These are phyloP conservation scores for Coprinopsis marcescibilis DNA, from an alignment of 768 basidiomycete genomes.

Conservation along the genomic window DNA sequence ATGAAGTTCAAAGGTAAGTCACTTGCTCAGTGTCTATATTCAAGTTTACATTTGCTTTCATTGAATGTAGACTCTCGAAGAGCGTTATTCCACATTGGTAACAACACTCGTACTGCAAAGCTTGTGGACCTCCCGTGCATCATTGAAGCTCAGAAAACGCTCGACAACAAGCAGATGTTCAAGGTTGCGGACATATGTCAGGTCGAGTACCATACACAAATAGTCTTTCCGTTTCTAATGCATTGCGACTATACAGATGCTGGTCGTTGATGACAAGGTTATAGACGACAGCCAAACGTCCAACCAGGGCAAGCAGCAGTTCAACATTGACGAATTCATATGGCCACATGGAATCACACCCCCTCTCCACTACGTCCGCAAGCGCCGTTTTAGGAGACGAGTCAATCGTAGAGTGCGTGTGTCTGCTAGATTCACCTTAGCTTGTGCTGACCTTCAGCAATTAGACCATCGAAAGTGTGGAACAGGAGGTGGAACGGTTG, in stretches of 20 bases:
- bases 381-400: constrained; percentile 87
- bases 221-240: constrained; percentile 12
- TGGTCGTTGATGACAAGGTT: constrained; percentile 76
- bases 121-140: constrained; percentile 95
- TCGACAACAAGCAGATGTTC: constrained; percentile 96
- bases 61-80: constrained; percentile 71
- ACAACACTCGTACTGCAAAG: constrained; percentile 79
- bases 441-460: not conserved
- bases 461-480: constrained; percentile 91
- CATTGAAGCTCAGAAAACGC: constrained; percentile 90
- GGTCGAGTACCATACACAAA: constrained; percentile 36
- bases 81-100: constrained; percentile 83
- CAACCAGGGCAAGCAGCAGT: constrained; percentile 58
- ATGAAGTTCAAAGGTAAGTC: constrained; percentile 92
- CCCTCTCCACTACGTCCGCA: constrained; percentile 83
- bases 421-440: not conserved
- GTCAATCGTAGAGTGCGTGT: constrained; percentile 69
- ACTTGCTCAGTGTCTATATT: not conserved
- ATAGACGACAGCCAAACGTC: constrained; percentile 62
- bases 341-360: constrained; percentile 97
- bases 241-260: constrained; percentile 68
- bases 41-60: constrained; percentile 1
- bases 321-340: constrained; percentile 93
- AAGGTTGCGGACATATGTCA: constrained; percentile 99
- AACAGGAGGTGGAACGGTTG: constrained; percentile 86